Base-by-base conservation (phyloP, 2,329 filamentous ascomycete genomes). In the Bretziella fagacearum region DNA sequence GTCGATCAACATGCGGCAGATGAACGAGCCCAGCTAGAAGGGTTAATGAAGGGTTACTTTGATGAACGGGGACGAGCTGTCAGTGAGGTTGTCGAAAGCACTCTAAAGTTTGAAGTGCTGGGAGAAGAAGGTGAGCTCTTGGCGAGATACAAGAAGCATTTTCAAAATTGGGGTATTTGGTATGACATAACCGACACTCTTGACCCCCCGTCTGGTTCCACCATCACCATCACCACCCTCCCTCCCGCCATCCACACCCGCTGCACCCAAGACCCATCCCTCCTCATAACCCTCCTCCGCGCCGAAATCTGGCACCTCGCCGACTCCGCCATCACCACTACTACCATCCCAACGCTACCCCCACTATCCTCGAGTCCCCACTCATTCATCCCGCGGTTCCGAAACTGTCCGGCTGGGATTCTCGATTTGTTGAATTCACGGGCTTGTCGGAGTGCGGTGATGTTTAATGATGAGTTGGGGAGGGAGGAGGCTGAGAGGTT, bases 1-100 rank as follows among this genome's bases (percentile, higher is more conserved):
- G 70, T 95, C 4, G 91, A 98, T 56, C 91, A 98, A 57, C 91
- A 98, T 58, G 91, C 91, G 1, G 91, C 87, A 2, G 89, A 95
- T 58, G 91, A 98, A 63, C 73, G 91, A 39, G 77, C 82, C 52
- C 77, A 79, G 1, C 72, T 96, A 1, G 91, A 98, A 58, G 58
- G 61, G 0, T 67, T 98, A 1, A 76, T 93, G 58, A 54, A 55
- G 0, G 54, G 53, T 4, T 77, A 74, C 47, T 76, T 77, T 52
- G 26, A 43, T 13, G 15, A 5, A 6, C 8, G 25, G 4, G 26
- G 25, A 7, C 15, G 17, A 11, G 40, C 27, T 1, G 40, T 18
- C 18, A 29, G 8, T 0, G 63, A 68, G 15, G 8, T 49, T 0
- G 55, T 79, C 1, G 63, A 64, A 2, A 73, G 68, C 18, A 68